Conservation (phyloP, 2,329 filamentous ascomycete genomes). For the Ophiostoma ulmi region DNA sequence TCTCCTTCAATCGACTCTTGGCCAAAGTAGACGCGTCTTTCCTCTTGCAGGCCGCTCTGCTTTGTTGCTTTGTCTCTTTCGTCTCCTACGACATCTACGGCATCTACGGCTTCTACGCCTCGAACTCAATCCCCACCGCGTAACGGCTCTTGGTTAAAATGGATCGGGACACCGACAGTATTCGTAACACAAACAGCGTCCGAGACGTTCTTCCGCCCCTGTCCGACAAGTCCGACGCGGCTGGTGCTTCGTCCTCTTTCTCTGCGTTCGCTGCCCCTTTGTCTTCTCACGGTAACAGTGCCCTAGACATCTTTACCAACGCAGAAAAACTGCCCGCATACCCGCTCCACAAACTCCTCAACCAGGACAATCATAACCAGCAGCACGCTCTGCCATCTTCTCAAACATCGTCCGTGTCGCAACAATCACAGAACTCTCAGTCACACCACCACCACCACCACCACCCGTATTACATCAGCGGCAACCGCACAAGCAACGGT, state of each 20-base stretch:
- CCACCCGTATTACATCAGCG: not conserved
- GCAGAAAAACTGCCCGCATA: conserved; percentile 22
- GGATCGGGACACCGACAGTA: conserved; percentile 25
- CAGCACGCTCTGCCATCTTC: conserved; percentile 22
- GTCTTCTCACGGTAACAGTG: conserved; percentile 23
- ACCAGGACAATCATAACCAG: conserved; percentile 21
- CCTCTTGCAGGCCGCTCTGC: not conserved
- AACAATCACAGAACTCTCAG: conserved; percentile 23
- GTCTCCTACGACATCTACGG: not conserved
- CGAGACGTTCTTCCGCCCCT: conserved; percentile 27
- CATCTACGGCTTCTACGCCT: conserved; percentile 5
- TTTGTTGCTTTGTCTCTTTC: not conserved
- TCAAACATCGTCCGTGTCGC: not conserved
- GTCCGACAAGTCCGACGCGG: conserved; percentile 28
- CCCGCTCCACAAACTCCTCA: conserved; percentile 18
- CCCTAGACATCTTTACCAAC: conserved; percentile 22
- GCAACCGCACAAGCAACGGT: conserved; percentile 19
- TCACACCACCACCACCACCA: conserved; percentile 21
- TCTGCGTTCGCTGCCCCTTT: not conserved
- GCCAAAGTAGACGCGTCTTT: conserved; percentile 2
- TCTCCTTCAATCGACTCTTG: not conserved
- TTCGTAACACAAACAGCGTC: conserved; percentile 17
- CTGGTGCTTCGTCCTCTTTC: not conserved
- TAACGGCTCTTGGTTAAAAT: conserved; percentile 27
- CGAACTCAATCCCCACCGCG: not conserved